phyloP scores from a whole-genome alignment of 805 yeast genomes.

The Danielozyma ontarioensis region DNA sequence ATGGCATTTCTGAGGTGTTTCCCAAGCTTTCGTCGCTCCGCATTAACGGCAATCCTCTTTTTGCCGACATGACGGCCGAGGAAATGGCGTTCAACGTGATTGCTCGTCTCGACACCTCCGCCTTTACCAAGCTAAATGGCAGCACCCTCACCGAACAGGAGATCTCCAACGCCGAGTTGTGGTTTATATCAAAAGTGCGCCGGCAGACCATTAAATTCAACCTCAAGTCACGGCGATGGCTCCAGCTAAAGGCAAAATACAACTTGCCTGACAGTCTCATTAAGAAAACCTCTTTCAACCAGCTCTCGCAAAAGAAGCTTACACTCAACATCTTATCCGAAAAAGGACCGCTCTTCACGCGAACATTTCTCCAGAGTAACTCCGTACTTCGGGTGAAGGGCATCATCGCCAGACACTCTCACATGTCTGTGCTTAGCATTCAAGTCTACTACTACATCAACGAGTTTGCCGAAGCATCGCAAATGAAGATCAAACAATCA shows the following conservation, averaged over 20 bases:
- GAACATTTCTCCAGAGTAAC: constrained; percentile 7
- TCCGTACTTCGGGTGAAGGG: constrained; percentile 34
- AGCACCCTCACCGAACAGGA: constrained; percentile 41
- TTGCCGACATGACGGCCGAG: constrained; percentile 21
- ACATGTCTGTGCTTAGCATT: constrained; percentile 18
- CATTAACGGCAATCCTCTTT: constrained; percentile 51
- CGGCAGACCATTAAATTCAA: constrained; percentile 16
- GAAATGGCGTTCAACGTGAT: constrained; percentile 35
- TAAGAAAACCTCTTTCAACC: no score
- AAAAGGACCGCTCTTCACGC: neutral
- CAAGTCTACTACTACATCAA: constrained; percentile 20
- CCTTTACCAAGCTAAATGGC: constrained; percentile 55
- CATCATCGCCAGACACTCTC: constrained; percentile 12
- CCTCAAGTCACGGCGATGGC: constrained; percentile 34
- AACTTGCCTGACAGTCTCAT: no score
- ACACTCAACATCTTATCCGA: no score
- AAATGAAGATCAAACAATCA: constrained; percentile 9
- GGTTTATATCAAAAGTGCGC: constrained; percentile 51
- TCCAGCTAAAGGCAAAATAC: constrained; percentile 31
- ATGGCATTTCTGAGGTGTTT: constrained; percentile 28
- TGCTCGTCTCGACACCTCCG: constrained; percentile 39
- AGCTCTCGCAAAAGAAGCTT: no score
- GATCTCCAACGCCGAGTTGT: constrained; percentile 62
- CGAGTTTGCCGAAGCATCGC: constrained; percentile 10
- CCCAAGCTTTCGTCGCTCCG: constrained; percentile 43